Base-by-base conservation (phyloP, 1,284 basidiomycete species). In the Puccinia polysora region DNA sequence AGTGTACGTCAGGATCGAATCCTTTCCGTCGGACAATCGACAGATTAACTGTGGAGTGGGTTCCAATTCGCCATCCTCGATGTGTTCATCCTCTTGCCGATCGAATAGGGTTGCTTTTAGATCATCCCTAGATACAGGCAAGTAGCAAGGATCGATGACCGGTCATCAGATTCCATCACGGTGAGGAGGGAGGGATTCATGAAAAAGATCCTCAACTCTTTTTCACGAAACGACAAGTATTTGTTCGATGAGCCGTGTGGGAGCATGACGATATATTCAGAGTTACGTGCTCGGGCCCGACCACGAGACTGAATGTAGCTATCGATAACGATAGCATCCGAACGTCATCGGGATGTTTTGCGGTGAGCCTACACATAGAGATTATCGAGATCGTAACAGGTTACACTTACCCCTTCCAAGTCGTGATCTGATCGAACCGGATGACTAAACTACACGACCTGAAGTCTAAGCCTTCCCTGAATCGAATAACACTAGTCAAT, bases 321-420 rank as follows among this genome's bases (percentile, higher is more conserved):
- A 52, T 43, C 1, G 23, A 18, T 15, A 7, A 7, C 7, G 15
- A 28, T 25, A n/a, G n/a, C n/a, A n/a, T n/a, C n/a, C n/a, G 36
- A 40, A 32, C 14, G 58, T 23, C 36, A 14, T 23, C 25, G 1
- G 53, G 28, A 49, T 89, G 84, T 74, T 89, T 91, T 63, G 86
- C 88, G 7, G 90, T 86, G 84, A 91, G 86, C 74, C 89, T 88
- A n/a, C 55, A 87, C 84, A 12, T 90, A 81, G 0, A 84, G 81
- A 77, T 92, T 89, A 75, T 90, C 90, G 10, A 90, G 87, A 73
- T 91, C 83, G 62, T 90, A 88, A n/a, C 91, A 82, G 76, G 89
- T 88, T 78, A 7, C 28, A 55, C 59, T 55, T 34, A 71, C 68
- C 58, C 68, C 43, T 71, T 71, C 68, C 68, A 71, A 40, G 45